phyloP scores from a whole-genome alignment of 2,329 filamentous ascomycete species.

The Exophiala calicioides region DNA sequence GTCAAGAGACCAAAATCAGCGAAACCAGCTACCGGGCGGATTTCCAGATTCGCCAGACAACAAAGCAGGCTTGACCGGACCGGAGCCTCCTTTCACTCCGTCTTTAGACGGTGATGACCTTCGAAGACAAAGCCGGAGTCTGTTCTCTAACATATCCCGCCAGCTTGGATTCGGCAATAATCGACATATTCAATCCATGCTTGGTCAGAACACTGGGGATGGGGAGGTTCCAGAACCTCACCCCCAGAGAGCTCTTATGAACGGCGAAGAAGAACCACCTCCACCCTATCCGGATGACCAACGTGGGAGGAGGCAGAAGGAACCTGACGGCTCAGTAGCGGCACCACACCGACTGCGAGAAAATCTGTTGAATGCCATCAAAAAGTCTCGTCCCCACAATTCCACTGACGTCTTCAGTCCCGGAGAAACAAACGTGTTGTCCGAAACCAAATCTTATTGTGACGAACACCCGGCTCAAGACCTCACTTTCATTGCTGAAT shows the following conservation, averaged over 20 bases:
- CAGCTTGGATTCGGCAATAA: conserved; percentile 63
- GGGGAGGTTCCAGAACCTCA: neutral
- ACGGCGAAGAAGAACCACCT: conserved; percentile 34
- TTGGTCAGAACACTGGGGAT: conserved; percentile 29
- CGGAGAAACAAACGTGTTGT: conserved; percentile 70
- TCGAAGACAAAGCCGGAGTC: conserved; percentile 52
- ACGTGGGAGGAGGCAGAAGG: conserved; percentile 25
- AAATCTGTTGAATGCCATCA: conserved; percentile 71
- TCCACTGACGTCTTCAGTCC: conserved; percentile 71
- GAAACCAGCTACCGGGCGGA: conserved; percentile 66
- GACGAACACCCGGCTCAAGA: conserved; percentile 74
- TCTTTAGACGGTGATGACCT: conserved; percentile 32
- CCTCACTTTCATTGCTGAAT: conserved; percentile 68
- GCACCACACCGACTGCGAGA: conserved; percentile 47
- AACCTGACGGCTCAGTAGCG: conserved; percentile 36
- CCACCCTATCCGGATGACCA: conserved; percentile 43
- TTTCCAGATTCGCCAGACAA: conserved; percentile 65
- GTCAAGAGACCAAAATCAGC: conserved; percentile 39
- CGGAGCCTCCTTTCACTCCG: conserved; percentile 7
- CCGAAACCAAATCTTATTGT: conserved; percentile 83
- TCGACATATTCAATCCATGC: conserved; percentile 37
- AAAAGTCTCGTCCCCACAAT: conserved; percentile 74
- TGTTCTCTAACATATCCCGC: conserved; percentile 70
- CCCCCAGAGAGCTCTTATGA: conserved; percentile 16
- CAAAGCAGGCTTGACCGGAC: conserved; percentile 35